Evolutionary conservation across 805 yeast genomes (phyloP).

Genomic region (Candida stauntonica): DNA sequence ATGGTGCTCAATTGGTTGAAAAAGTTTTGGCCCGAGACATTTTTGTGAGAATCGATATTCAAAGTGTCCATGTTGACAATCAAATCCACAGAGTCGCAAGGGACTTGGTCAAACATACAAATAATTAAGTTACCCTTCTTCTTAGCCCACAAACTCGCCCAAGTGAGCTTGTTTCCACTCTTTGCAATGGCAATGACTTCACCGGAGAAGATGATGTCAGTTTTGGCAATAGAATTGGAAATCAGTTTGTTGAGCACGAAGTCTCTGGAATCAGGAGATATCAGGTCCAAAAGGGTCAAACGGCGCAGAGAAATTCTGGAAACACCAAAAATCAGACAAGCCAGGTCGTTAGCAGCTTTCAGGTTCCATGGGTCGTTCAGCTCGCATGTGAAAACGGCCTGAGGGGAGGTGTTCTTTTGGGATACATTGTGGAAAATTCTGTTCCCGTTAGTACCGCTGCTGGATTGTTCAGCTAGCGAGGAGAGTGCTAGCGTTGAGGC

Average conservation of each 20-base stretch:
- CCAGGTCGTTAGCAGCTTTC: conserved; percentile 83
- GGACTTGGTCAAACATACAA: conserved; percentile 85
- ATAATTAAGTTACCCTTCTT: conserved; percentile 64
- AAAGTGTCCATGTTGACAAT: conserved; percentile 30
- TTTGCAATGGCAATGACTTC: conserved; percentile 77
- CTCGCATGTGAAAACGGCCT: conserved; percentile 81
- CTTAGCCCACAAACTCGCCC: conserved; percentile 93
- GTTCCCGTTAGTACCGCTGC: conserved; percentile 14
- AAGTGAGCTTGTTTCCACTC: conserved; percentile 59
- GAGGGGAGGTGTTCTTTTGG: conserved; percentile 69
- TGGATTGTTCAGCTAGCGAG: conserved; percentile 15
- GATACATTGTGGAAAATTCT: conserved; percentile 63
- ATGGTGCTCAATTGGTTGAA: conserved; percentile 13
- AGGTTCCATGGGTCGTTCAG: conserved; percentile 72
- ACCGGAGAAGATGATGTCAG: conserved; percentile 67
- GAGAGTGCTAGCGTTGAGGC: conserved; percentile 31
- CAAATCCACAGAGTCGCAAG: conserved; percentile 61
- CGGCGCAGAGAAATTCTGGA: conserved; percentile 58
- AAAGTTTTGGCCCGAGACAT: conserved; percentile 23
- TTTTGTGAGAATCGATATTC: conserved; percentile 20
- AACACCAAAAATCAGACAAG: conserved; percentile 82
- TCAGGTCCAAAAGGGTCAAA: conserved; percentile 66
- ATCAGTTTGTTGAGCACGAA: conserved; percentile 58
- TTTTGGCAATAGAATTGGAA: conserved; percentile 28
- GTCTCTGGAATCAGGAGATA: conserved; percentile 70